Evolutionary conservation across 768 basidiomycete genomes (phyloP), one percentile per base, ranked within the genome.

Genomic region (Mycena belliarum): DNA sequence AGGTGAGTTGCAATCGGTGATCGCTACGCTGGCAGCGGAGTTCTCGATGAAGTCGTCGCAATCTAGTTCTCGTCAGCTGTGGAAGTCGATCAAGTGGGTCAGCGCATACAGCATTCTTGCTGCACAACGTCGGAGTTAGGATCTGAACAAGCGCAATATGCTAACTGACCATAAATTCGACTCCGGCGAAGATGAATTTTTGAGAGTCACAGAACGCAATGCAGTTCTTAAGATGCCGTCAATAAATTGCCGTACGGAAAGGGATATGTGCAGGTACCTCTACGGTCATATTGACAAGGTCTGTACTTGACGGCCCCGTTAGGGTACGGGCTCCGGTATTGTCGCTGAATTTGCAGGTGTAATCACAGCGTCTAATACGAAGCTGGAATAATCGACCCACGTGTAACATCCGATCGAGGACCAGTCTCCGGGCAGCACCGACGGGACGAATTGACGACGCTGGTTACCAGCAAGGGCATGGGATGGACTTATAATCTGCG

Each of bases 101-200:
- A n/a, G 43, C n/a, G 66, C 81, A 57, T 69, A 86, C 86, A 87
- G 72, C 85, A 88, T 69, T 87, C 82, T 57, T 57, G 67, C 69
- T 63, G 16, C 32, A 6, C 15, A 6, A 5, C 24, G 23, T 20
- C 16, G 40, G 20, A 40, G 35, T 6, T 11, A 4, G 12, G 38
- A 47, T 24, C 50, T 6, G 29, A 6, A 28, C 49, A 32, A 63
- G 35, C 44, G n/a, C 48, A 12, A 47, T 16, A 2, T 44, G 9
- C 45, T 32, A 49, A 64, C 69, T 48, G 52, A 72, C 72, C 52
- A 66, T 67, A 25, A 78, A 91, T 70, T 91, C 89, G 18, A 84
- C 78, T 15, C 91, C 91, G 18, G 89, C 88, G 62, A 82, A 89
- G 56, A 86, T 70, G 66, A 76, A 89, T 10, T 69, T 63, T 52